Evolutionary conservation across 2,329 filamentous ascomycete species (phyloP).

Genomic region (Colletotrichum cereale): DNA sequence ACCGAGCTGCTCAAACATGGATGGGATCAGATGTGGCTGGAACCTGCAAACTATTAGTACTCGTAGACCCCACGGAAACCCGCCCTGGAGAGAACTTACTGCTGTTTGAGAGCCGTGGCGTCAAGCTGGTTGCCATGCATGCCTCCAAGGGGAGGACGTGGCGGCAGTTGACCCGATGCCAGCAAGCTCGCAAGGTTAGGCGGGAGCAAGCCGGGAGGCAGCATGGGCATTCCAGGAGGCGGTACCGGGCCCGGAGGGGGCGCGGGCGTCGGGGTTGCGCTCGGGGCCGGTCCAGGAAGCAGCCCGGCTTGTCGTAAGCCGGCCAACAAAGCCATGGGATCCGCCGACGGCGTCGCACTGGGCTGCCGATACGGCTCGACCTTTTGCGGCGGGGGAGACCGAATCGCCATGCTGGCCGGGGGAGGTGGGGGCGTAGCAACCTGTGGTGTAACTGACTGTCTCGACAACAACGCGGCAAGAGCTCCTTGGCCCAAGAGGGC

Average conservation of each 20-base stretch:
- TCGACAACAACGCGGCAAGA: constrained; percentile 69
- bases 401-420: constrained; percentile 55
- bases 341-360: constrained; percentile 52
- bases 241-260: constrained; percentile 45
- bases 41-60: constrained; percentile 62
- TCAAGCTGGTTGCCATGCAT: constrained; percentile 70
- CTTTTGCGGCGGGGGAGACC: constrained; percentile 62
- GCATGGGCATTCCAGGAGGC: constrained; percentile 46
- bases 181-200: constrained; percentile 54
- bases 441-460: constrained; percentile 65
- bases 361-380: constrained; percentile 55
- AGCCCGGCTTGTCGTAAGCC: constrained; percentile 78
- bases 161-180: constrained; percentile 44
- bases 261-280: constrained; percentile 50
- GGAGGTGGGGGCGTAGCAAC: constrained; percentile 57
- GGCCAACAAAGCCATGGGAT: constrained; percentile 73
- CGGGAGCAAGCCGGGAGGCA: constrained; percentile 48
- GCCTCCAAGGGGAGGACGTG: constrained; percentile 47
- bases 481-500: constrained; percentile 70
- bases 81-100: constrained; percentile 62
- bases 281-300: constrained; percentile 60
- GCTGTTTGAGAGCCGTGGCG: constrained; percentile 75
- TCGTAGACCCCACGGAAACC: neutral
- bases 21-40: constrained; percentile 78
- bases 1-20: constrained; percentile 84